Base-by-base conservation (phyloP, 2,329 filamentous ascomycete species). In the Onygenales sp. region DNA sequence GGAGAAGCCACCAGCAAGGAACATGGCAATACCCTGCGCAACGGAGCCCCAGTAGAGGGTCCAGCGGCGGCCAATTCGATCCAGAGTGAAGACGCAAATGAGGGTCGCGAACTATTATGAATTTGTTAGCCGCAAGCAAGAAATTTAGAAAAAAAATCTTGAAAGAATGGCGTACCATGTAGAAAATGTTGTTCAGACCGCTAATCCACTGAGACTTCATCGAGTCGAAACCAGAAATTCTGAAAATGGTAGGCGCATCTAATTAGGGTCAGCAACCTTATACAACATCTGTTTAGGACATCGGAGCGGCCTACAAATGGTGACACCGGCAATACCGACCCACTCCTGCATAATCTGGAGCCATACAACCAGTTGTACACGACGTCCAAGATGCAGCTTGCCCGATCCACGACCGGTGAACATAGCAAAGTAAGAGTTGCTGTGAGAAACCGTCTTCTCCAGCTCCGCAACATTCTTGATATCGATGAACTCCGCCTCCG, bases 341-440 rank as follows among this genome's bases (percentile, higher is more conserved):
- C 83, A 86, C 60, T 85, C 80, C 61, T 86, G 83, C 63, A 87
- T 78, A 44, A 87, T 84, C 67, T 87, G 83, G 7, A 87, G 73
- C 83, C 84, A 87, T 38, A 88, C 75, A 2, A 85, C 83, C 1
- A 88, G 75, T 60, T 87, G 83, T 0, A 87, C 83, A 5, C 85
- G 79, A 1, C 85, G 76, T 0, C 79, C 85, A 0, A 80, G 84
- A 58, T 87, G 84, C 7, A 87, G 66, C 50, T 85, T 81, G 1
- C 75, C 84, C 0, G 82, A 84, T 2, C 81, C 82, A 52, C 80
- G 77, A 2, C 83, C 83, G 51, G 85, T 82, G 1, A 88, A 68
- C 84, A 88, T 87, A 47, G 79, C 72, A 2, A 79, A 61, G 59
- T 87, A 87, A 0, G 78, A 81, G 47, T 80, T 79, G 36, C 65